Base-by-base conservation (phyloP, 2,329 filamentous ascomycete species). In the Colletotrichum camelliae region DNA sequence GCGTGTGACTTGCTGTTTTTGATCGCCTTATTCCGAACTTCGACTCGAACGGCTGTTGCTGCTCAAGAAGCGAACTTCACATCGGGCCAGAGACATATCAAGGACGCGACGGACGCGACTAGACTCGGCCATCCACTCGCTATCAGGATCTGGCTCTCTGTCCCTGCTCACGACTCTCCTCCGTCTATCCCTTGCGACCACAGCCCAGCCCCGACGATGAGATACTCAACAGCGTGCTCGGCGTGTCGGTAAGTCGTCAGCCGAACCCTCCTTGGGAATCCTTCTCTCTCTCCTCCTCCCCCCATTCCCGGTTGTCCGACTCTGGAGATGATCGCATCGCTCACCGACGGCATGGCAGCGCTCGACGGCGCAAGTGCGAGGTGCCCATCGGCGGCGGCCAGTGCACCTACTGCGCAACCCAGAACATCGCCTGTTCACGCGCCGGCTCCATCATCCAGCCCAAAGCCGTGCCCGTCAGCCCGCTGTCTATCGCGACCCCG, bases 221-320 rank as follows among this genome's bases (percentile, higher is more conserved):
- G 77, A 48, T 77, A 77, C 52, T 77, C 77, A 55, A 77, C 77
- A 62, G 77, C 77, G 10, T 77, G 77, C 68, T 77, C 77, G 68
- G 77, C 77, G 24, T 77, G 77, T 71, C 75, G 77, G 77, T 77
- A 77, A 77, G 77, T 69, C 60, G 10, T 55, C 43, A 37, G 39
- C 55, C 62, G 69, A 64, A 5, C 7, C 24, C 57, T 27, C 15
- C 48, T 43, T 18, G 6, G 39, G 21, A 18, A 15, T 31, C 16
- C 43, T 21, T 29, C 65, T 27, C 29, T 33, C 8, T 24, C 31
- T 16, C 52, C 55, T 37, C 43, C 55, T 58, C 57, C 7, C 60
- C 27, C 7, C 21, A 18, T 60, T 55, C 16, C 27, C 21, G 24
- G 27, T 13, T 13, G 7, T 31, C 12, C 60, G 37, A 31, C 13